These are phyloP conservation scores for Saccharomycopsis oosterbeekiorum DNA, from an alignment of 805 yeast species.

Conservation along the genomic window DNA sequence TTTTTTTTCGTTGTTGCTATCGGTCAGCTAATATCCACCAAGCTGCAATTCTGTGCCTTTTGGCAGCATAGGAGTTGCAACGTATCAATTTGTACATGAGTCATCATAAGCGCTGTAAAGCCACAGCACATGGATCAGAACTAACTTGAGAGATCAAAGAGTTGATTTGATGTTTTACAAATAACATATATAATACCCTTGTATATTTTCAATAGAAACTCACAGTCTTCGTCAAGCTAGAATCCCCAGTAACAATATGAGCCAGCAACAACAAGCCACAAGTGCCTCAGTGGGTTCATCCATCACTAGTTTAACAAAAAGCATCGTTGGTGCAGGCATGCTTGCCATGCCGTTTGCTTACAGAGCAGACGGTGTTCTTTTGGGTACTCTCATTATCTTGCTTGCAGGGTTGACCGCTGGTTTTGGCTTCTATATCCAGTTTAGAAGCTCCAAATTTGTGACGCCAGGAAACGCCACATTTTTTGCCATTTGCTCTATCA, in stretches of 20 bases:
- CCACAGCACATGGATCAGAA: too few relatives aligned
- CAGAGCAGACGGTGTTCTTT: conserved; percentile 39
- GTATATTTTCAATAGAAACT: too few relatives aligned
- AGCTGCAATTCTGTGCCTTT: too few relatives aligned
- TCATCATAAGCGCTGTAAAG: too few relatives aligned
- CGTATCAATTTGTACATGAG: too few relatives aligned
- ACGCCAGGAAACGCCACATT: conserved; percentile 57
- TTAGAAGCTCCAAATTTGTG: conserved; percentile 45
- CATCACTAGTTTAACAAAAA: conserved; percentile 56
- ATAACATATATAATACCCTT: too few relatives aligned
- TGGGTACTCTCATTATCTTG: conserved; percentile 46
- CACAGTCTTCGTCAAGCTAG: too few relatives aligned
- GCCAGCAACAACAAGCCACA: not conserved
- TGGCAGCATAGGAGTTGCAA: too few relatives aligned
- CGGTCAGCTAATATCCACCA: too few relatives aligned
- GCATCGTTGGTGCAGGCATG: conserved; percentile 75
- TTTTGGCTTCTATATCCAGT: conserved; percentile 57
- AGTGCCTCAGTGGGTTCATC: conserved; percentile 49
- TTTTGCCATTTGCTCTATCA: conserved; percentile 58
- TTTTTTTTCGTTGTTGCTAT: too few relatives aligned
- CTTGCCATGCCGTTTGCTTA: conserved; percentile 65
- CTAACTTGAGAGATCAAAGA: too few relatives aligned
- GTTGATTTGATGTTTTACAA: too few relatives aligned
- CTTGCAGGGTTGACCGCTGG: conserved; percentile 59
- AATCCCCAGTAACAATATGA: not conserved